Evolutionary conservation across 768 basidiomycete genomes (phyloP), one percentile per base, ranked within the genome.

Genomic region (Dentipellis sp.): DNA sequence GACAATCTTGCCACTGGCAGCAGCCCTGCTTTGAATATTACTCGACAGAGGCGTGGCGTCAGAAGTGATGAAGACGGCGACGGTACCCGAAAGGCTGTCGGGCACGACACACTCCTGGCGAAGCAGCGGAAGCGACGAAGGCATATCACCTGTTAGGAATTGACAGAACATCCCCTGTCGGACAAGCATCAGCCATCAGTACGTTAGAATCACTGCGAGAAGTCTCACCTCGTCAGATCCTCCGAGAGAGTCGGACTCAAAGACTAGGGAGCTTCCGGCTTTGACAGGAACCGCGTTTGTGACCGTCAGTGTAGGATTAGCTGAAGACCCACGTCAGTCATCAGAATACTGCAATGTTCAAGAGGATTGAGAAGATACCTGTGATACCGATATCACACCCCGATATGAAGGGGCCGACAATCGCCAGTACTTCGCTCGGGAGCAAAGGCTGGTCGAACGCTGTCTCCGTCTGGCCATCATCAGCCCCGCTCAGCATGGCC

Each of bases 401-500:
- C 37, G 74, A 77, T 64, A 91, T 78, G 75, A 91, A 89, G 1
- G 74, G 68, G 50, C 76, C 72, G 36, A 84, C 87, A 52, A 91
- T 72, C 14, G 87, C 82, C 46, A 91, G 77, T 23, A 90, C 80
- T 66, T 91, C 84, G 36, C 69, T 69, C 10, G 89, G 87, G 11
- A 71, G 72, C n/a, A 94, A 71, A 6, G 82, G 74, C 22, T 91
- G 72, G 66, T 93, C 91, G 65, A 91, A 92, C 1, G 86, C 74
- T 45, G 76, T 67, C 5, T 88, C 83, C 16, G 82, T 74, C 3
- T 75, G 75, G 14, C 79, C 83, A 58, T 77, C 75, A 45, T 77
- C 78, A 53, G 92, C 62, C 58, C 89, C 63, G 72, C 92, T 91
- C 52, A 91, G 76, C 42, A 92, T 69, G 1, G 85, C 83, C 66